A percentile compares a stretch with the other conserved stretches of the same genome.
phyloP scores from a whole-genome alignment of 371 early-diverging fungal species.

The Circinella minor region DNA sequence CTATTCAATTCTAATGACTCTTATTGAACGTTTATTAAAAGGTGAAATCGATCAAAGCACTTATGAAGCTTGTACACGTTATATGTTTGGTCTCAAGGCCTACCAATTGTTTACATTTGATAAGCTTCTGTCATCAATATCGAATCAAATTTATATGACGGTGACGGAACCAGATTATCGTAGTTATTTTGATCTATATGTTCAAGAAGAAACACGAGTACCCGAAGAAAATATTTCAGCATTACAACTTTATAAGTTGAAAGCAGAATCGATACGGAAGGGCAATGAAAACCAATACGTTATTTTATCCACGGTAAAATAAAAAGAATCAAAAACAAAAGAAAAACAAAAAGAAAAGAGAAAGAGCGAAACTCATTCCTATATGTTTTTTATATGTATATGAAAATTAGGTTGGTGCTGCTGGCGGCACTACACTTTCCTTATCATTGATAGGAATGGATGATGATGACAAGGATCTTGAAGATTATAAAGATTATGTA shows the following conservation, averaged over 20 bases:
- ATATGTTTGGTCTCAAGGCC: conserved; percentile 85
- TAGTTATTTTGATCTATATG: conserved; percentile 5
- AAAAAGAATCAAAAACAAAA: background rate
- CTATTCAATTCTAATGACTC: conserved; percentile 73
- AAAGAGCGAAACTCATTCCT: background rate
- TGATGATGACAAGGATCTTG: background rate
- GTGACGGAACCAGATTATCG: conserved; percentile 11
- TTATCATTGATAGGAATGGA: conserved; percentile 6
- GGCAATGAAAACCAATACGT: conserved; percentile 77
- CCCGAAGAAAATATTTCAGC: background rate
- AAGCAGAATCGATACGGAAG: conserved; percentile 69
- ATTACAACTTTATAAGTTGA: conserved; percentile 63
- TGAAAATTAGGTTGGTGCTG: background rate
- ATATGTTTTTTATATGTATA: too few species aligned
- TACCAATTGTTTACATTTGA: conserved; percentile 88
- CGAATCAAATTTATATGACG: conserved; percentile 63
- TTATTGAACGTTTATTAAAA: conserved; percentile 72
- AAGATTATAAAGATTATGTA: conserved; percentile 11
- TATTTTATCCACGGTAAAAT: conserved; percentile 57
- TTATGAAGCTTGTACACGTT: conserved; percentile 91
- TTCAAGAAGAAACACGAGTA: conserved; percentile 1
- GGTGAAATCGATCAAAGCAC: conserved; percentile 77
- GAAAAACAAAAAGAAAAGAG: background rate
- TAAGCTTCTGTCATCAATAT: conserved; percentile 63
- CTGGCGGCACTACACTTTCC: conserved; percentile 6